These are phyloP conservation scores for Globisporangium echinulatum DNA, from an alignment of 352 stramenopile species.

Conservation along the genomic window DNA sequence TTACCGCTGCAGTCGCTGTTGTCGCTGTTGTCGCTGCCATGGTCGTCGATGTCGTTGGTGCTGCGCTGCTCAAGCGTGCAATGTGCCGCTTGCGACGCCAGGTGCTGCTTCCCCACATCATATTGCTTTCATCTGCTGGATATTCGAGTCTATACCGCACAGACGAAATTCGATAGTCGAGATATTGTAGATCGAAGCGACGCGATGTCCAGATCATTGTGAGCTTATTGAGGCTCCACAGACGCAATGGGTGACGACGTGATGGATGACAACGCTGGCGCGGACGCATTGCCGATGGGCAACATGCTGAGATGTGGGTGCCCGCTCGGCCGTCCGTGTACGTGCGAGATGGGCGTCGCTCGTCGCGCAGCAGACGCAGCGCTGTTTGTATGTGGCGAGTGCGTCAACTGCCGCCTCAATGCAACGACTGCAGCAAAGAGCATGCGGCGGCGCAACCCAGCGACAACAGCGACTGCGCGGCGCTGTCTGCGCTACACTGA, in stretches of 20 bases:
- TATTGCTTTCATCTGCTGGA: not conserved
- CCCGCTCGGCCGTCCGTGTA: constrained; percentile 46
- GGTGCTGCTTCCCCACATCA: constrained; percentile 4
- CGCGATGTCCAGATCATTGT: not conserved
- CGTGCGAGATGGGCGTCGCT: constrained; percentile 40
- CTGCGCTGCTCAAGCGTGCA: not conserved
- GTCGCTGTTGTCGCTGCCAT: too few species aligned
- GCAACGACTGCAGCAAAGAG: constrained; percentile 12
- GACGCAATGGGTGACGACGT: not conserved
- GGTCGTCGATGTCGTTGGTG: too few species aligned
- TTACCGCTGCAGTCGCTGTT: too few species aligned
- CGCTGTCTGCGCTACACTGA: constrained; percentile 49
- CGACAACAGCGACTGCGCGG: constrained; percentile 9
- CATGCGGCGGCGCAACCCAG: constrained; percentile 6
- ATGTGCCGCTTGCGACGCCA: constrained; percentile 6
- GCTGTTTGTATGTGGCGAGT: constrained; percentile 30
- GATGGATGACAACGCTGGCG: not conserved
- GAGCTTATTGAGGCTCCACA: not conserved
- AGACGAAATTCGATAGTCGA: too few species aligned
- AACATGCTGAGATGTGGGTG: constrained; percentile 65
- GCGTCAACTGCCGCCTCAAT: constrained; percentile 62
- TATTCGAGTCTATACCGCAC: too few species aligned
- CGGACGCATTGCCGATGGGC: constrained; percentile 14
- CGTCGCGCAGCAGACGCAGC: not conserved
- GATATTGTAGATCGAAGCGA: not conserved